A percentile compares a stretch with the other conserved stretches of the same genome.
Evolutionary conservation across 1,284 basidiomycete species (phyloP).

Genomic region (Porogramme epimiltina): DNA sequence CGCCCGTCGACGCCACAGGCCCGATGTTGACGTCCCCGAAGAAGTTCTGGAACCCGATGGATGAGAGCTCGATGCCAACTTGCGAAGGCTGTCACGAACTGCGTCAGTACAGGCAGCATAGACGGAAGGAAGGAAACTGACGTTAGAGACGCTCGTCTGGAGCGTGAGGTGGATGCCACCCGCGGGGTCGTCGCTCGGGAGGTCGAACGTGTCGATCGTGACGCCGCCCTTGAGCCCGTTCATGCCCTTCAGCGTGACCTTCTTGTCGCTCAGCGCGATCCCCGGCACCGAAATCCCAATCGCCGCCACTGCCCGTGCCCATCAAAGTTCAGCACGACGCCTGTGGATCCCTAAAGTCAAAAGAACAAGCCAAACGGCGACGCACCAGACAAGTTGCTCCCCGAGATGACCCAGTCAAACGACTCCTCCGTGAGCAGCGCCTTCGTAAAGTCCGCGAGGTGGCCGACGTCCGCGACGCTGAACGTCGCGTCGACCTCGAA

Average conservation of each 20-base stretch:
- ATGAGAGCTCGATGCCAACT: slow-evolving; percentile 70
- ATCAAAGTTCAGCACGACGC: too few species aligned
- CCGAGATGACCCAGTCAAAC: slow-evolving; percentile 76
- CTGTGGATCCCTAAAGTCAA: too few species aligned
- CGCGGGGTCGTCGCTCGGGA: slow-evolving; percentile 71
- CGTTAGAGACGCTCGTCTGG: slow-evolving; percentile 63
- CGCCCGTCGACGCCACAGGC: slow-evolving; percentile 50
- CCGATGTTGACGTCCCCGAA: slow-evolving; percentile 60
- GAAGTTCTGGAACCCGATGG: slow-evolving; percentile 65
- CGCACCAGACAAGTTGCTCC: slow-evolving; percentile 58
- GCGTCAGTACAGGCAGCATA: slow-evolving; percentile 1
- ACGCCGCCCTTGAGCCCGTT: slow-evolving; percentile 70
- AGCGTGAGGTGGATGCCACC: slow-evolving; percentile 78
- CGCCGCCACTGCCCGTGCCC: slow-evolving; percentile 48
- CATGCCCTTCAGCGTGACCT: slow-evolving; percentile 72
- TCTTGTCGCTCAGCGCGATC: slow-evolving; percentile 57
- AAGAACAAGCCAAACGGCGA: not conserved
- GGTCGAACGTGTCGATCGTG: slow-evolving; percentile 68
- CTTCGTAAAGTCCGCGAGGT: slow-evolving; percentile 71
- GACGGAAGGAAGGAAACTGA: slow-evolving; percentile 31
- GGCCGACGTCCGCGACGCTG: slow-evolving; percentile 58
- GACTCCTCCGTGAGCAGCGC: slow-evolving; percentile 63
- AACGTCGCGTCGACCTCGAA: slow-evolving; percentile 62
- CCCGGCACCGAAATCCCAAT: slow-evolving; percentile 63
- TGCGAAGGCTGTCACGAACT: slow-evolving; percentile 60